These are phyloP conservation scores for Actinomucor elegans DNA, from an alignment of 371 early-diverging fungal genomes.

Conservation along the genomic window DNA sequence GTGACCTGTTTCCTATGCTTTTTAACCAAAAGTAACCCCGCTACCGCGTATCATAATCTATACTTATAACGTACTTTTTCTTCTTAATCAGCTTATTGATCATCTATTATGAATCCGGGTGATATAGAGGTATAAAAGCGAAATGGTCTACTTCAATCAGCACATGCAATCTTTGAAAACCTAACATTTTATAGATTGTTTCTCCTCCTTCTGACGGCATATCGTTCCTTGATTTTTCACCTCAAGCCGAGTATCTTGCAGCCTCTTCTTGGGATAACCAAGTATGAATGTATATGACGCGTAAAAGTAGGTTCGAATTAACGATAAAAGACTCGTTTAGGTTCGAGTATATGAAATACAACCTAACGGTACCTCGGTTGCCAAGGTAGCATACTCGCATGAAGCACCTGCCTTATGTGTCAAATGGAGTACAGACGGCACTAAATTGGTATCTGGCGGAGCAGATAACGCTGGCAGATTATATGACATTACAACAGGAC, in stretches of 20 bases:
- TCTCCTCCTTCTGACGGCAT: slow-evolving; percentile 77
- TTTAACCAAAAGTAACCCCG: no score
- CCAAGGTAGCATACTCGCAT: slow-evolving; percentile 79
- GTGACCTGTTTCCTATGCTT: no score
- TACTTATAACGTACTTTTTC: no score
- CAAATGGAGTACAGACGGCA: slow-evolving; percentile 87
- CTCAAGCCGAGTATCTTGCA: slow-evolving; percentile 79
- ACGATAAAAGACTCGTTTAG: slow-evolving; percentile 53
- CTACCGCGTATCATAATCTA: no score
- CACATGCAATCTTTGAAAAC: no score
- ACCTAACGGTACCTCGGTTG: slow-evolving; percentile 63
- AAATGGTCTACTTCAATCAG: no score
- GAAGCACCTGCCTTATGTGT: slow-evolving; percentile 82
- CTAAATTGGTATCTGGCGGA: slow-evolving; percentile 81
- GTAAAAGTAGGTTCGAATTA: background rate
- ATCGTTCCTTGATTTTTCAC: slow-evolving; percentile 73
- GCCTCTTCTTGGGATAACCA: slow-evolving; percentile 92
- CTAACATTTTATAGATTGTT: no score
- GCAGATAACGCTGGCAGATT: slow-evolving; percentile 81
- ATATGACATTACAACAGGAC: slow-evolving; percentile 76
- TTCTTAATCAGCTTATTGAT: no score
- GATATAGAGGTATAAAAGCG: no score
- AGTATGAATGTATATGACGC: slow-evolving; percentile 41
- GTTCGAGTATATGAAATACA: slow-evolving; percentile 89
- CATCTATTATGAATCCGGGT: no score